Conservation (phyloP, 768 basidiomycete genomes). For the Polyporus arcularius region DNA sequence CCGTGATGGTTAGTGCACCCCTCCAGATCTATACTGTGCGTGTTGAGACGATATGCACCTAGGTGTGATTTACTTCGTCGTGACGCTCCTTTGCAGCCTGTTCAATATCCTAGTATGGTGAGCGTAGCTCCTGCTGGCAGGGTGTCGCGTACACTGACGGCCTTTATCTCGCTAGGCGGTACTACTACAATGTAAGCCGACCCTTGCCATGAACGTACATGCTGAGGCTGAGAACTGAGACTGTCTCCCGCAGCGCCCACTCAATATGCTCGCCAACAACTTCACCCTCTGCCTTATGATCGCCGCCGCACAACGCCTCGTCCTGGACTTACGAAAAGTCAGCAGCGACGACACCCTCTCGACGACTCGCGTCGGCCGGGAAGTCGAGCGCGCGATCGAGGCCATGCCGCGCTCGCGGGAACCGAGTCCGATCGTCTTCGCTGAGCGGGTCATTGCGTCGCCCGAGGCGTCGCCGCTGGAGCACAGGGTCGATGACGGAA, state of each 20-base stretch:
- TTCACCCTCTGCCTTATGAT: slow-evolving; percentile 18
- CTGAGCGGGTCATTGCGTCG: neutral
- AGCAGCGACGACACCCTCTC: slow-evolving; percentile 8
- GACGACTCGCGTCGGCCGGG: slow-evolving; percentile 19
- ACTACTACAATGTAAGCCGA: slow-evolving; percentile 1
- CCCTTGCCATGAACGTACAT: neutral
- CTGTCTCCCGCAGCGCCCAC: slow-evolving; percentile 5
- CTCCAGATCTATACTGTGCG: neutral
- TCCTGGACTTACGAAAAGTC: slow-evolving; percentile 21
- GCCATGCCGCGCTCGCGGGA: slow-evolving; percentile 11
- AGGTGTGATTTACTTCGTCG: slow-evolving; percentile 13
- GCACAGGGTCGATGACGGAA: neutral
- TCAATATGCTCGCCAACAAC: slow-evolving; percentile 18
- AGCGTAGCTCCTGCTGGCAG: neutral
- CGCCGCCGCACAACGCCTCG: slow-evolving; percentile 20
- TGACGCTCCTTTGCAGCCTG: slow-evolving; percentile 7
- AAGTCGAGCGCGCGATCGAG: slow-evolving; percentile 18
- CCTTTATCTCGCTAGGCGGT: neutral
- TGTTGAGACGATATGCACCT: neutral
- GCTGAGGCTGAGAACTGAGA: neutral
- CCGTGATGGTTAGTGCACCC: slow-evolving; percentile 15
- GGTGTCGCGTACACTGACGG: too few species aligned
- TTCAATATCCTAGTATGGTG: slow-evolving; percentile 19
- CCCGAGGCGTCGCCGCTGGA: neutral
- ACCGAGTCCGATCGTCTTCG: slow-evolving; percentile 12